Base-by-base conservation (phyloP, 2,329 filamentous ascomycete species). In the Thermoascus crustaceus region DNA sequence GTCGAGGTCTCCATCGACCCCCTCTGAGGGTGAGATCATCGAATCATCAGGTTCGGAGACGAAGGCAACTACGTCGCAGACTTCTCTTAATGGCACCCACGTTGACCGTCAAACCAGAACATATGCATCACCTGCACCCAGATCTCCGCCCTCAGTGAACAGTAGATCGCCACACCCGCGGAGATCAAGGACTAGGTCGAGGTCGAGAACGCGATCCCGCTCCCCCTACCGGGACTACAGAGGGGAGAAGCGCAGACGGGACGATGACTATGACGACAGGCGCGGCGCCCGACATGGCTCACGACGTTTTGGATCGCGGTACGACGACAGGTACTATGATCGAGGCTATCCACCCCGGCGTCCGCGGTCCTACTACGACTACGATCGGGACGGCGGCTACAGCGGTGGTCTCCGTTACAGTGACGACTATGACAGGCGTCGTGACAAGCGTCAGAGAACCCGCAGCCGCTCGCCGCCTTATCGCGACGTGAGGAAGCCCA, bases 61-160 rank as follows among this genome's bases (percentile, higher is more conserved):
- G 64, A 91, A 91, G 85, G 85, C 85, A 91, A 84, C 82, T 85
- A 81, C 65, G 66, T 71, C 82, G 80, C 77, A 80, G 73, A 71
- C 74, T 73, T 74, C 73, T 64, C 67, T 75, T 73, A 77, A 80
- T 75, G 75, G 78, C 81, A 80, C 70, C 76, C 79, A 75, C 76
- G 80, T 94, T 94, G 84, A 94, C 85, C 83, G 82, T 77, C 78
- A 73, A 74, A 76, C 82, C 83, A 94, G 86, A 88, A 73, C 66
- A 67, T 77, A 73, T 71, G 52, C 53, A 52, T 54, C 63, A 50
- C 54, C 57, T 45, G 55, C 55, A 38, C 46, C 65, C 61, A 75
- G 70, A 71, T 61, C 58, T 47, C 52, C 59, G 41, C 57, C 66
- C 50, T 73, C 75, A 55, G 59, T 66, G 55, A 67, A 63, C 48